Percentiles rank a stretch among this genome's conserved stretches.
These are phyloP conservation scores for Fusarium nanum DNA, from an alignment of 2,329 filamentous ascomycete genomes.

Conservation along the genomic window DNA sequence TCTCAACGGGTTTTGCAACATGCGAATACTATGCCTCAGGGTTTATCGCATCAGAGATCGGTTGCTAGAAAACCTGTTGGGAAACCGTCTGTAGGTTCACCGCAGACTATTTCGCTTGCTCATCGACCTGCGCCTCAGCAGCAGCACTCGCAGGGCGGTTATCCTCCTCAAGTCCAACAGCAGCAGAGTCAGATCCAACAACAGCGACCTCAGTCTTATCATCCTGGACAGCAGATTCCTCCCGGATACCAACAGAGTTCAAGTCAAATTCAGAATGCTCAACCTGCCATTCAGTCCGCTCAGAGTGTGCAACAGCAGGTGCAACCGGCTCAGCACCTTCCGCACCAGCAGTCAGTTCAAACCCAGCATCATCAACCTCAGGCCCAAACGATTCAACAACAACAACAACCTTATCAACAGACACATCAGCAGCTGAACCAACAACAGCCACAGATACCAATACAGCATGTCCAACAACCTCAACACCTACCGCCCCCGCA, in stretches of 20 bases:
- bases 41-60: slow-evolving; percentile 29
- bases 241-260: neutral
- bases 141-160: slow-evolving; percentile 1
- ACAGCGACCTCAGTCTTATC: slow-evolving; percentile 15
- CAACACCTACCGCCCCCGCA: slow-evolving; percentile 5
- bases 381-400: neutral
- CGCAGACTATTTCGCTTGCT: slow-evolving; percentile 15
- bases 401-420: slow-evolving; percentile 1
- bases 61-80: slow-evolving; percentile 29
- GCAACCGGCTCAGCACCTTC: slow-evolving; percentile 1
- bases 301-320: neutral
- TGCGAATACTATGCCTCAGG: slow-evolving; percentile 11
- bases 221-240: slow-evolving; percentile 15
- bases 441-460: neutral
- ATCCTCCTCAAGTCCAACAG: slow-evolving; percentile 14
- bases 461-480: neutral
- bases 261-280: neutral
- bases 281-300: neutral
- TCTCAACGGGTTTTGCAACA: slow-evolving; percentile 13
- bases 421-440: neutral
- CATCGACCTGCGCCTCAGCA: slow-evolving; percentile 18
- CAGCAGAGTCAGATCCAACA: slow-evolving; percentile 19
- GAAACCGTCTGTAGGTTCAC: neutral
- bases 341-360: neutral
- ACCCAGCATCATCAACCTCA: neutral